phyloP scores from a whole-genome alignment of 2,329 filamentous ascomycete species.

The Colletotrichum zoysiae region DNA sequence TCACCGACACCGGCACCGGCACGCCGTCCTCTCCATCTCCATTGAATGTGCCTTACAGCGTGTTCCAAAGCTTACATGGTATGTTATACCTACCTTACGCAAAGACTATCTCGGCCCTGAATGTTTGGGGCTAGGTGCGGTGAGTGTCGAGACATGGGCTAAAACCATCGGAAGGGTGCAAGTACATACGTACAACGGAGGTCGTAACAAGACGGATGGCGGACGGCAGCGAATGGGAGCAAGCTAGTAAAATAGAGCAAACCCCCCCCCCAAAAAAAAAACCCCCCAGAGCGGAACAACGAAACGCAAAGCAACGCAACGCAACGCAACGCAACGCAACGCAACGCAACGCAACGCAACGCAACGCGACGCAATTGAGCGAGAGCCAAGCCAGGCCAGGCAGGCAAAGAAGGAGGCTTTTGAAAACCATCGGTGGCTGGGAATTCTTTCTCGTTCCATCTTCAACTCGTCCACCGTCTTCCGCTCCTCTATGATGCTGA shows the following conservation, averaged over 20 bases:
- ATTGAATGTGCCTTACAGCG: background rate
- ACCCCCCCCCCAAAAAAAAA: too few species aligned
- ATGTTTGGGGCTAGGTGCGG: slow-evolving; percentile 31
- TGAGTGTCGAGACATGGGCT: slow-evolving; percentile 29
- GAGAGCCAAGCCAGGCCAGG: too few species aligned
- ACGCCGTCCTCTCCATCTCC: background rate
- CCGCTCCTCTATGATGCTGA: background rate
- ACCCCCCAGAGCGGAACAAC: background rate
- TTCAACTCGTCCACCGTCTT: background rate
- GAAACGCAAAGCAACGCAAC: background rate
- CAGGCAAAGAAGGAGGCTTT: background rate
- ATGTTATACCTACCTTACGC: background rate
- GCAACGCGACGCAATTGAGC: background rate
- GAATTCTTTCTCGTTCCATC: background rate
- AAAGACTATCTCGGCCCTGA: slow-evolving; percentile 17
- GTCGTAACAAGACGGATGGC: background rate
- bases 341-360: background rate
- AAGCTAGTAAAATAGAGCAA: background rate
- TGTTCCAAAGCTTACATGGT: slow-evolving; percentile 15
- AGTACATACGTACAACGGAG: background rate
- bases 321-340: background rate
- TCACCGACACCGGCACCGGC: background rate
- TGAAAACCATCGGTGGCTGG: background rate
- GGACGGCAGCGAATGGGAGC: background rate
- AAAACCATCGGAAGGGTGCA: slow-evolving; percentile 5